phyloP scores from a whole-genome alignment of 208 protist genomes.

The Trypanosoma theileri region DNA sequence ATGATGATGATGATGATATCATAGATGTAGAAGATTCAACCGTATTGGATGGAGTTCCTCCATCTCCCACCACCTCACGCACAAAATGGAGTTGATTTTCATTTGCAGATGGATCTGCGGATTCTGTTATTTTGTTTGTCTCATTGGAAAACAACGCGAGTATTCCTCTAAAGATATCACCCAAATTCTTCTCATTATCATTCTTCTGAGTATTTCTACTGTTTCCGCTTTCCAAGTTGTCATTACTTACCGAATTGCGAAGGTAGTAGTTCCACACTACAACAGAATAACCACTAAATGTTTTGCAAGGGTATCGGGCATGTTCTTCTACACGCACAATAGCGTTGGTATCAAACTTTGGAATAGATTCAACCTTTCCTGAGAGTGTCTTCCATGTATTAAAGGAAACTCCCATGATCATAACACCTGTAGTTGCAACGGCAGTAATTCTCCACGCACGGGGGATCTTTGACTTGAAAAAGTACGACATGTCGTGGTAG shows the following conservation, averaged over 20 bases:
- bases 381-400: too few relatives aligned
- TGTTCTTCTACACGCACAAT: conserved; percentile 55
- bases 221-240: too few relatives aligned
- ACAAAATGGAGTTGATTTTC: conserved; percentile 24
- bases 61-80: conserved; percentile 32
- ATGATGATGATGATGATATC: background rate
- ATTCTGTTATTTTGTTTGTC: conserved; percentile 1
- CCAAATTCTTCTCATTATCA: background rate
- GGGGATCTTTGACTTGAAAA: conserved; percentile 1
- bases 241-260: background rate
- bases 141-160: conserved; percentile 36
- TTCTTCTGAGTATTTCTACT: background rate
- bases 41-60: background rate
- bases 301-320: conserved; percentile 61
- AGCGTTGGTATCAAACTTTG: conserved; percentile 42
- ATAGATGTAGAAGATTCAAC: background rate
- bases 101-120: background rate
- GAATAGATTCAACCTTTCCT: conserved; percentile 31
- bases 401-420: too few relatives aligned
- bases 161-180: background rate
- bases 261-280: conserved; percentile 82
- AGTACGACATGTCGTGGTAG: conserved; percentile 3
- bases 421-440: background rate
- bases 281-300: conserved; percentile 68
- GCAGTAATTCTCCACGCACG: conserved; percentile 9